Percentiles rank a stretch among this genome's conserved stretches.
phyloP scores from a whole-genome alignment of 768 basidiomycete genomes.

The Auriscalpium microsporum region DNA sequence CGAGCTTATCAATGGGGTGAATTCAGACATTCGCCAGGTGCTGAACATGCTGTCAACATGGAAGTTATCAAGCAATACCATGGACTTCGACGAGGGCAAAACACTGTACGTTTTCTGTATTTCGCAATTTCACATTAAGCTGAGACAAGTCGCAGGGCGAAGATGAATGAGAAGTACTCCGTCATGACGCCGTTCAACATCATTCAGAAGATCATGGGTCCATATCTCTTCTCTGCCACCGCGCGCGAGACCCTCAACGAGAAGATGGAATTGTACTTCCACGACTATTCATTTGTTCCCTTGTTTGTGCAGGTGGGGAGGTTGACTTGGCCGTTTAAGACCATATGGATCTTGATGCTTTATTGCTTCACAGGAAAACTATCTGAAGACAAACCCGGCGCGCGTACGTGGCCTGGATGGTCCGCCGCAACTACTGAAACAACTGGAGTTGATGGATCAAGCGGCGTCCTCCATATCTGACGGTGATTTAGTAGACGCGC shows the following conservation, averaged over 20 bases:
- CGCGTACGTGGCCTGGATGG: slow-evolving; percentile 49
- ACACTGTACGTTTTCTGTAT: slow-evolving; percentile 53
- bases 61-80: slow-evolving; percentile 71
- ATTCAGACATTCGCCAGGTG: slow-evolving; percentile 96
- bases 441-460: slow-evolving; percentile 72
- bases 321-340: background rate
- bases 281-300: slow-evolving; percentile 90
- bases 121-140: background rate
- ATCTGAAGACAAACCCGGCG: slow-evolving; percentile 75
- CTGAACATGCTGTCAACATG: slow-evolving; percentile 98
- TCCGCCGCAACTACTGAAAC: slow-evolving; percentile 57
- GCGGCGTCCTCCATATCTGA: slow-evolving; percentile 93
- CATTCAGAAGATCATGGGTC: slow-evolving; percentile 82
- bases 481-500: slow-evolving; percentile 83
- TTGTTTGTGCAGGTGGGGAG: slow-evolving; percentile 82
- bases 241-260: slow-evolving; percentile 76
- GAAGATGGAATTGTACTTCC: slow-evolving; percentile 95
- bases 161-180: slow-evolving; percentile 87
- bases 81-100: slow-evolving; percentile 92
- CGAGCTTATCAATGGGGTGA: slow-evolving; percentile 79
- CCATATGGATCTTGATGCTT: no score
- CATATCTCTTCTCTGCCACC: slow-evolving; percentile 81
- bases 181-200: slow-evolving; percentile 91
- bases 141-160: slow-evolving; percentile 28
- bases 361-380: slow-evolving; percentile 69